A percentile compares a stretch with the other conserved stretches of the same genome.
These are phyloP conservation scores for Penicilliopsis zonata DNA, from an alignment of 495 filamentous ascomycete genomes.

Conservation along the genomic window DNA sequence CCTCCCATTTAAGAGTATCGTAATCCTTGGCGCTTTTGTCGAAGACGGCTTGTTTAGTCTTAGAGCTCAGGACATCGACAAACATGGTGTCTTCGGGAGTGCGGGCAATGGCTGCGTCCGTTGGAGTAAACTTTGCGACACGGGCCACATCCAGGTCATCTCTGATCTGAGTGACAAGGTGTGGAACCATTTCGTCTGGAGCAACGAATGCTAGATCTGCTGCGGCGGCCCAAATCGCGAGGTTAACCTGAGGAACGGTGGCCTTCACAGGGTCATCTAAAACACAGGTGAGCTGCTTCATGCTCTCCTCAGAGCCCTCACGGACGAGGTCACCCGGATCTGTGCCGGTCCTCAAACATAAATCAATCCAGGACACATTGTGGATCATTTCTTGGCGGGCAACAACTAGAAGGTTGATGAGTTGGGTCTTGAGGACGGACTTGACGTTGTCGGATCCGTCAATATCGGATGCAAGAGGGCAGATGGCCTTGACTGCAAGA, in stretches of 20 bases:
- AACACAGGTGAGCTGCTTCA: constrained; percentile 30
- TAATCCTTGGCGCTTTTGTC: constrained; percentile 87
- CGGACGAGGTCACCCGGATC: constrained; percentile 72
- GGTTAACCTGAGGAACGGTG: constrained; percentile 33
- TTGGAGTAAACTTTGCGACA: constrained; percentile 59
- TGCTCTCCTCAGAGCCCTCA: constrained; percentile 33
- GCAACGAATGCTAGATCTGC: constrained; percentile 91
- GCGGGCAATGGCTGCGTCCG: constrained; percentile 81
- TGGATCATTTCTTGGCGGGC: constrained; percentile 67
- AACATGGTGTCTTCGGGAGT: constrained; percentile 80
- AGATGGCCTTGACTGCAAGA: constrained; percentile 60
- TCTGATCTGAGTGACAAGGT: constrained; percentile 59
- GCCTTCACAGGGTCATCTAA: constrained; percentile 28
- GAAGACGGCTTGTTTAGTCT: constrained; percentile 49
- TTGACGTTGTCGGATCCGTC: constrained; percentile 21
- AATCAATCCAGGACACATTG: constrained; percentile 71
- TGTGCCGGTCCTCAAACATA: constrained; percentile 62
- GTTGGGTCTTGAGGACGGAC: constrained; percentile 42
- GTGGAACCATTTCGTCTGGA: constrained; percentile 66
- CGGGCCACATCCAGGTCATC: constrained; percentile 55
- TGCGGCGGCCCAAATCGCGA: constrained; percentile 66
- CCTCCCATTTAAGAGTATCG: constrained; percentile 93
- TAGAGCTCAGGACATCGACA: constrained; percentile 78
- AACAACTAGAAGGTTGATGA: constrained; percentile 67
- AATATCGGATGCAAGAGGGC: constrained; percentile 32